Percentiles rank a stretch among this genome's conserved stretches.
Evolutionary conservation across 345 rosid genomes (phyloP).

Genomic region (Lepidium sativum): DNA sequence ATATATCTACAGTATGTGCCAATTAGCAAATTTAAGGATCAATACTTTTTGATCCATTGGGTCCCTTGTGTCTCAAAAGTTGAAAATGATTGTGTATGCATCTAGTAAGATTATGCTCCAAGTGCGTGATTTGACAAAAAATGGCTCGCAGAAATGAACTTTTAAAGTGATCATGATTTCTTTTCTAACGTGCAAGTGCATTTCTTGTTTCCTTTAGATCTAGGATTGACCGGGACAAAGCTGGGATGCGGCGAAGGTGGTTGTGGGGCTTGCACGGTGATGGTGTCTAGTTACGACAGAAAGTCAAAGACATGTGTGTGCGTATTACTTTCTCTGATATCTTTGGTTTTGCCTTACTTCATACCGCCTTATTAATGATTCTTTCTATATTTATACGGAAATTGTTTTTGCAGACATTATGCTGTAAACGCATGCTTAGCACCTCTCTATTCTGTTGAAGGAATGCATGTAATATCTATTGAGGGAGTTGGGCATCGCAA

Average conservation of each 20-base stretch:
- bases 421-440: conserved; percentile 96
- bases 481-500: conserved; percentile 78
- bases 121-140: not conserved
- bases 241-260: conserved; percentile 99
- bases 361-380: not conserved
- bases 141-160: not conserved
- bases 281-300: conserved; percentile 62
- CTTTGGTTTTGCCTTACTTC: too few relatives aligned
- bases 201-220: conserved; percentile 33
- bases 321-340: conserved; percentile 36
- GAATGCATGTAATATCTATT: conserved; percentile 89
- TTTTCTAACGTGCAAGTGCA: not conserved
- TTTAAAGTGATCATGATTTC: not conserved
- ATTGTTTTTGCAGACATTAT: conserved; percentile 53
- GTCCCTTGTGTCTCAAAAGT: not conserved
- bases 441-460: conserved; percentile 90
- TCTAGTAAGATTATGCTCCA: not conserved
- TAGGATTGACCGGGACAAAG: conserved; percentile 81
- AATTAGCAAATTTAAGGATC: not conserved
- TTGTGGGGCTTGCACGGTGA: conserved; percentile 95
- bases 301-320: conserved; percentile 64
- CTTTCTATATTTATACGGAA: not conserved
- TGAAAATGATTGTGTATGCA: not conserved
- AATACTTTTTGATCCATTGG: not conserved
- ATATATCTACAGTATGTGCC: not conserved